These are phyloP conservation scores for Tolypocladium pustulatum DNA, from an alignment of 2,329 filamentous ascomycete species.

Conservation along the genomic window DNA sequence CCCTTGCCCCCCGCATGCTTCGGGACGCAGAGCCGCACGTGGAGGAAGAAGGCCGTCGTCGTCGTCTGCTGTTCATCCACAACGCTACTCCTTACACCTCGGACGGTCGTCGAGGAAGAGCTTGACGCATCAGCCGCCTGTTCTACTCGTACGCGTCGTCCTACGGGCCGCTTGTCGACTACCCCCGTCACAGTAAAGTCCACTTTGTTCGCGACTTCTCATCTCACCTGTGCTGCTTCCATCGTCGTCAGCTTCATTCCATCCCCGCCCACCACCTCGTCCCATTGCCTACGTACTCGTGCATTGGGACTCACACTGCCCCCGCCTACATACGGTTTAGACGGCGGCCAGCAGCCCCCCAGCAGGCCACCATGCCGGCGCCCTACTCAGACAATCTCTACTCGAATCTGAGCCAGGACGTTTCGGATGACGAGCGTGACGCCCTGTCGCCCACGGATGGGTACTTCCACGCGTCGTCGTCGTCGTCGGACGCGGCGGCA, in stretches of 20 bases:
- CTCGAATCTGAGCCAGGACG: constrained; percentile 20
- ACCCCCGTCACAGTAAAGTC: not conserved
- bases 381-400: constrained; percentile 39
- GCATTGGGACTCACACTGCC: not conserved
- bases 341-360: not conserved
- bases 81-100: not conserved
- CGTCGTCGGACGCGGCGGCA: constrained; percentile 22
- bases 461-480: constrained; percentile 35
- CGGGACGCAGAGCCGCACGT: not conserved
- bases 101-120: not conserved
- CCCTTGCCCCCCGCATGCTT: not conserved
- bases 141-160: not conserved
- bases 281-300: not conserved
- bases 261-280: constrained; percentile 1
- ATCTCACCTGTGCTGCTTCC: not conserved
- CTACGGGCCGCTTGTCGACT: not conserved
- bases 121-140: not conserved
- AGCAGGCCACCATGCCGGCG: constrained; percentile 22
- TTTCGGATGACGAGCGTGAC: constrained; percentile 24
- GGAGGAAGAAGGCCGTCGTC: too few relatives aligned
- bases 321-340: not conserved
- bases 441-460: constrained; percentile 40
- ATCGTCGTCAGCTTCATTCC: constrained; percentile 1
- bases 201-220: not conserved
- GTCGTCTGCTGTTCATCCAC: not conserved